phyloP scores from a whole-genome alignment of 2,329 filamentous ascomycete genomes.

The Corniculantispora saksenae region DNA sequence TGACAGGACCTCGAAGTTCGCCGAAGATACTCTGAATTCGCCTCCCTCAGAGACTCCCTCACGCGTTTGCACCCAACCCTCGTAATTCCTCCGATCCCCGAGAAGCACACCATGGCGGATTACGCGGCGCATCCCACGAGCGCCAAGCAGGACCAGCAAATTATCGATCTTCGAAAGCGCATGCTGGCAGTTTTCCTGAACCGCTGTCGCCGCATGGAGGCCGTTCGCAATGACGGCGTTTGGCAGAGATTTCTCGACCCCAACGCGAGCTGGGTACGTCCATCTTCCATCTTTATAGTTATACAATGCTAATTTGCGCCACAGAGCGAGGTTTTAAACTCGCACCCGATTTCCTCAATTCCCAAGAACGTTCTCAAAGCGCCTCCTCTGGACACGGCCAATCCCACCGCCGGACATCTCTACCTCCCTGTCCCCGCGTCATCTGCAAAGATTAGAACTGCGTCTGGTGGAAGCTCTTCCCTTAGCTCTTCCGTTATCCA shows the following conservation, averaged over 20 bases:
- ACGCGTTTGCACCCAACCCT: conserved; percentile 92
- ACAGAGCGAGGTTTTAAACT: conserved; percentile 91
- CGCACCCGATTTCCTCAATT: conserved; percentile 84
- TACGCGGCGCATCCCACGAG: conserved; percentile 98
- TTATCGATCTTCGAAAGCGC: conserved; percentile 93
- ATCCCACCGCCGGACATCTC: conserved; percentile 81
- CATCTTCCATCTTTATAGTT: not conserved
- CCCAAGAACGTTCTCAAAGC: conserved; percentile 94
- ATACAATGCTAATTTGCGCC: conserved; percentile 24
- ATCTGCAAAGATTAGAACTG: conserved; percentile 80
- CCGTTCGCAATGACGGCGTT: conserved; percentile 87
- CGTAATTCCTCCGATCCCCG: conserved; percentile 93
- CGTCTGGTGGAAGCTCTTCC: conserved; percentile 39
- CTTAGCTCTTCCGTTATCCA: conserved; percentile 39
- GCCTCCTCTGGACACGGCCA: conserved; percentile 92
- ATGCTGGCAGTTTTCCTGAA: conserved; percentile 97
- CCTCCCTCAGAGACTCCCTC: conserved; percentile 83
- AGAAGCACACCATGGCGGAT: conserved; percentile 98
- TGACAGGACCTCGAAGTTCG: conserved; percentile 88
- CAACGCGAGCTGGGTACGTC: conserved; percentile 91
- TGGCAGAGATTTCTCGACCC: conserved; percentile 98
- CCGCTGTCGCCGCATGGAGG: conserved; percentile 87
- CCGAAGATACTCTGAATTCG: conserved; percentile 94
- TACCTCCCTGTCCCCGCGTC: conserved; percentile 83
- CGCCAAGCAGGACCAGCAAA: conserved; percentile 94